phyloP scores from a whole-genome alignment of 805 yeast genomes.

The Kodamaea kaohsiungensis region DNA sequence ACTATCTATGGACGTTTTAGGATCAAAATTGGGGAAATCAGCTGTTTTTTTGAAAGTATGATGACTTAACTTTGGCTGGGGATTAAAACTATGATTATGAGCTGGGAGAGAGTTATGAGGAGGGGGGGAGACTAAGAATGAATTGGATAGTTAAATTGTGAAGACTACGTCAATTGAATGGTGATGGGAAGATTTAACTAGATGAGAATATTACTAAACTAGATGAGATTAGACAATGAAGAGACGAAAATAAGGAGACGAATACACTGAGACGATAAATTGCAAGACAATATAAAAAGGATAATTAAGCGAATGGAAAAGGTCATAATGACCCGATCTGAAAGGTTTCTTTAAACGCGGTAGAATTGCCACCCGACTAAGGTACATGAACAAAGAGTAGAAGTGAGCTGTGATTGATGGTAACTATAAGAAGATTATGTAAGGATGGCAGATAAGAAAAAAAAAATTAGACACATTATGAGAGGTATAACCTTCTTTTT shows the following conservation, averaged over 20 bases:
- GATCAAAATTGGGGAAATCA: constrained; percentile 2
- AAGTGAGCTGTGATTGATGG: background rate
- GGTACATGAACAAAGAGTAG: background rate
- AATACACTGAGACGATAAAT: background rate
- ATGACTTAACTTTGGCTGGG: background rate
- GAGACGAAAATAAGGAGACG: background rate
- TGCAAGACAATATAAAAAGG: background rate
- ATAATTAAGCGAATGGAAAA: background rate
- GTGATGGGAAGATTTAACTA: background rate
- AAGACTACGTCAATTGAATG: too few relatives aligned
- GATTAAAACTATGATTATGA: background rate
- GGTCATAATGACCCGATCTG: background rate
- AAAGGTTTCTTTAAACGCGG: background rate
- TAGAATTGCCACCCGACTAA: background rate
- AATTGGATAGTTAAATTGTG: too few relatives aligned
- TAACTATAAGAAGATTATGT: background rate
- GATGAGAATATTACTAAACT: background rate
- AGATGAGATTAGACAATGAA: background rate
- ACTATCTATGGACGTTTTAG: background rate
- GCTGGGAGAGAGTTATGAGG: background rate
- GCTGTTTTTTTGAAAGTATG: constrained; percentile 2
- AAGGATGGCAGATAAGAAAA: background rate
- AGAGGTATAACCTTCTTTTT: too few relatives aligned
- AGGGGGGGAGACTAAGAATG: background rate
- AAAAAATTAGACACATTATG: too few relatives aligned